Base-by-base conservation (phyloP, 225 moss, liverwort and hornwort genomes). In the Antitrichia curtipendula region DNA sequence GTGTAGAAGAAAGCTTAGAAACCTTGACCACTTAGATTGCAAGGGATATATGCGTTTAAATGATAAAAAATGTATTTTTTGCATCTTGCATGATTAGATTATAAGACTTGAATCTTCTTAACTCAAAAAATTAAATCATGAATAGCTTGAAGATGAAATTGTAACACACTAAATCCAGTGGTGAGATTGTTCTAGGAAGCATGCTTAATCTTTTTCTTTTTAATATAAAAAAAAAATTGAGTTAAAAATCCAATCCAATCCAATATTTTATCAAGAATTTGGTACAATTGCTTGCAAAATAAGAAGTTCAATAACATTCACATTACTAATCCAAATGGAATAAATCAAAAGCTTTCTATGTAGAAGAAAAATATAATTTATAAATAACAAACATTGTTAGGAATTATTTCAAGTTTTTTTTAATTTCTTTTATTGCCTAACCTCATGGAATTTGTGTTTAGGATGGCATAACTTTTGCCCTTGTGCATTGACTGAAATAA, bases 401-500 rank as follows among this genome's bases (percentile, higher is more conserved):
- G 4, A 34, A 18, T 34, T 3, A 16, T 63, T 34, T 64, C 10
- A 21, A 66, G 3, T 20, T 4, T 65, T n/a, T 20, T 0, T 3
- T 3, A 1, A 21, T 21, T 66, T n/a, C 2, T n/a, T 21, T 2
- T 21, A 3, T n/a, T n/a, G 21, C 2, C 3, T 4, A 0, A 22
- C 2, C 2, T n/a, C 10, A 21, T 66, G 1, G 4, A 66, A 66
- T 66, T n/a, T 66, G 2, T 12, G 2, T 22, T n/a, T 3, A 66
- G 1, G 7, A n/a, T 68, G 68, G 6, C 22, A 13, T 23, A 68
- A 68, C 0, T 38, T 68, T 36, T 38, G 8, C 6, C 22, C 22
- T 1, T 38, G 0, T 4, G 8, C 4, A 23, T 3, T 0, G 4
- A 23, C 40, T 68, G 23, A 38, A 23, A 7, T 13, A 23, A 23